These are phyloP conservation scores for Pseudotsuga menziesii DNA, from an alignment of 75 land plant species.

Conservation along the genomic window DNA sequence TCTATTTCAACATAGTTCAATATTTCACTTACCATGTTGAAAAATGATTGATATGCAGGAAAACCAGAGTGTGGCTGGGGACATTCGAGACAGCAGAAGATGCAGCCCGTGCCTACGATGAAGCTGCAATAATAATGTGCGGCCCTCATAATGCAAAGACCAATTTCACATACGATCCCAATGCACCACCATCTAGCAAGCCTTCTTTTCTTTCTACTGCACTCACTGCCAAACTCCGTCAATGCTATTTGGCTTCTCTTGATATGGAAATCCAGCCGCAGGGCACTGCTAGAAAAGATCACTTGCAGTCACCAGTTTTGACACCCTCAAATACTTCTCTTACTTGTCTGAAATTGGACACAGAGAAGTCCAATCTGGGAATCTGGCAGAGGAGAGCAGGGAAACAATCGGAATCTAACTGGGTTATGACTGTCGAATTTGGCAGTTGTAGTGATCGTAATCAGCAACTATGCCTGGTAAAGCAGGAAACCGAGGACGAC, in stretches of 20 bases:
- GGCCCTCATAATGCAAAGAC: conserved; percentile 64
- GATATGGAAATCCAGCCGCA: neutral
- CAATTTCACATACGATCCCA: conserved; percentile 48
- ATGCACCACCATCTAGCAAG: neutral
- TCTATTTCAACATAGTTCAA: no score
- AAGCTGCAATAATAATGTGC: conserved; percentile 66
- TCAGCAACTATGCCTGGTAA: conserved; percentile 3
- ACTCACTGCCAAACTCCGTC: conserved; percentile 58
- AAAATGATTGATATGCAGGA: conserved; percentile 42
- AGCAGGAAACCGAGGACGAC: conserved; percentile 22
- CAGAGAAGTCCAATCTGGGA: conserved; percentile 71
- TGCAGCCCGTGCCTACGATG: conserved; percentile 87
- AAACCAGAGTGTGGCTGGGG: conserved; percentile 88
- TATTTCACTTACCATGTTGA: no score
- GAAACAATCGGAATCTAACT: conserved; percentile 28
- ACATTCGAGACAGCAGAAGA: conserved; percentile 80
- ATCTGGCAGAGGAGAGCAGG: conserved; percentile 82
- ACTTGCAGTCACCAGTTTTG: no score
- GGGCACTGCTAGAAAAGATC: no score
- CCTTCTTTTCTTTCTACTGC: conserved; percentile 40
- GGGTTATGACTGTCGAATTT: conserved; percentile 68
- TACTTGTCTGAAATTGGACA: conserved; percentile 78
- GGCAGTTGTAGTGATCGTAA: conserved; percentile 11
- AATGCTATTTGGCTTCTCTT: conserved; percentile 34
- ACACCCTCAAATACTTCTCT: conserved; percentile 34